Evolutionary conservation across 2,329 filamentous ascomycete genomes (phyloP).

Genomic region (Scorias spongiosa): DNA sequence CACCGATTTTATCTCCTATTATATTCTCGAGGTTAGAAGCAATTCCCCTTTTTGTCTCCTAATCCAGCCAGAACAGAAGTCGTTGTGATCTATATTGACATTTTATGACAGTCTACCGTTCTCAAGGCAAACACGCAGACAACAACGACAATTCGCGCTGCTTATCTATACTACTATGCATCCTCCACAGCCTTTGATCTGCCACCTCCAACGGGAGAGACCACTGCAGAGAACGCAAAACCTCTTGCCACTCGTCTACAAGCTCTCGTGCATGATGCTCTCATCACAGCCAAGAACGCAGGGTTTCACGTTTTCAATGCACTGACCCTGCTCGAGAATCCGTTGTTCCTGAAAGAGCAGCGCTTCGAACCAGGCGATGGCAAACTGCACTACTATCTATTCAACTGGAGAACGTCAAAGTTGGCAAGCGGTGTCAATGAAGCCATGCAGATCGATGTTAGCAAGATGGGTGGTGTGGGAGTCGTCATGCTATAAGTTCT

Average conservation of each 20-base stretch:
- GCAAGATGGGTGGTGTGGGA: slow-evolving; percentile 71
- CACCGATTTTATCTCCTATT: slow-evolving; percentile 96
- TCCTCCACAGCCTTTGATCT: slow-evolving; percentile 57
- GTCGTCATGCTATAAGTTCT: slow-evolving; percentile 68
- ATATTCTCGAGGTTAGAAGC: slow-evolving; percentile 52
- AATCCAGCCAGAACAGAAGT: no score
- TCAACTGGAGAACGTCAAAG: slow-evolving; percentile 85
- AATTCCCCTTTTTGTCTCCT: background rate
- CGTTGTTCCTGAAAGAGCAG: slow-evolving; percentile 79
- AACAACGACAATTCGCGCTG: slow-evolving; percentile 67
- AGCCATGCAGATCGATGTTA: slow-evolving; percentile 62
- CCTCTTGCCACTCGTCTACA: slow-evolving; percentile 68
- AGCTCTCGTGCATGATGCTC: slow-evolving; percentile 62
- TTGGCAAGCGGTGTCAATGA: slow-evolving; percentile 73
- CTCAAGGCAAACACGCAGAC: slow-evolving; percentile 68
- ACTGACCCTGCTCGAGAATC: slow-evolving; percentile 84
- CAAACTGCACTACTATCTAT: slow-evolving; percentile 90
- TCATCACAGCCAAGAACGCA: slow-evolving; percentile 70
- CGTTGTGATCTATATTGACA: no score
- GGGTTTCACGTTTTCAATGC: slow-evolving; percentile 97
- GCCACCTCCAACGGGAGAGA: slow-evolving; percentile 11
- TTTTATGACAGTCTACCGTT: slow-evolving; percentile 48
- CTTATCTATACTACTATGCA: slow-evolving; percentile 96
- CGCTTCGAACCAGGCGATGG: slow-evolving; percentile 93
- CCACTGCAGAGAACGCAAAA: slow-evolving; percentile 35